phyloP scores from a whole-genome alignment of 495 filamentous ascomycete species.

The Apodospora peruviana region DNA sequence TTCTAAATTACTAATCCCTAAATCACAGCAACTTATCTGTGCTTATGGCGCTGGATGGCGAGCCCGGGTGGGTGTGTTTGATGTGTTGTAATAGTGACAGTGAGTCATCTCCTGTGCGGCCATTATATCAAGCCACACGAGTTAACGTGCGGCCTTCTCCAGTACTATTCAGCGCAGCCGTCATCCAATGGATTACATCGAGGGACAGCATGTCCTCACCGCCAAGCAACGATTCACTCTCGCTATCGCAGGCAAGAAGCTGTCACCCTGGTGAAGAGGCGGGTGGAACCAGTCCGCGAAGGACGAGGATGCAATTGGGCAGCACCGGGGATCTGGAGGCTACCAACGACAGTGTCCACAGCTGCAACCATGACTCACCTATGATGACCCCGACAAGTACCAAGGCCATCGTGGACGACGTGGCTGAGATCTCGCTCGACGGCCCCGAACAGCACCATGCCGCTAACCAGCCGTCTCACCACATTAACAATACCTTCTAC shows the following conservation, averaged over 20 bases:
- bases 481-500: not conserved
- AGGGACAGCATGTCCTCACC: constrained; percentile 33
- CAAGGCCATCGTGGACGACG: constrained; percentile 16
- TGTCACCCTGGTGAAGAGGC: constrained; percentile 13
- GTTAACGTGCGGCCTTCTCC: not conserved
- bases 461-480: not conserved
- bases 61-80: constrained; percentile 52
- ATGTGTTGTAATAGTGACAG: constrained; percentile 54
- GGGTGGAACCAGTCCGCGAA: not conserved
- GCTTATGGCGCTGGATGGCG: constrained; percentile 44
- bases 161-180: constrained; percentile 48
- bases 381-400: constrained; percentile 11
- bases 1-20: not conserved
- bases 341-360: not conserved
- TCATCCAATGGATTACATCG: constrained; percentile 52
- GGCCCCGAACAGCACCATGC: not conserved
- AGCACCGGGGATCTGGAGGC: not conserved
- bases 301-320: not conserved
- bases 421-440: constrained; percentile 16
- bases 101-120: constrained; percentile 14
- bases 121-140: too few relatives aligned
- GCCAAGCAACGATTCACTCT: constrained; percentile 9
- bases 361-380: constrained; percentile 4
- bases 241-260: constrained; percentile 7
- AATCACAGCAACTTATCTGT: constrained; percentile 47